phyloP scores from a whole-genome alignment of 768 basidiomycete species.

The Arthromyces matolae region DNA sequence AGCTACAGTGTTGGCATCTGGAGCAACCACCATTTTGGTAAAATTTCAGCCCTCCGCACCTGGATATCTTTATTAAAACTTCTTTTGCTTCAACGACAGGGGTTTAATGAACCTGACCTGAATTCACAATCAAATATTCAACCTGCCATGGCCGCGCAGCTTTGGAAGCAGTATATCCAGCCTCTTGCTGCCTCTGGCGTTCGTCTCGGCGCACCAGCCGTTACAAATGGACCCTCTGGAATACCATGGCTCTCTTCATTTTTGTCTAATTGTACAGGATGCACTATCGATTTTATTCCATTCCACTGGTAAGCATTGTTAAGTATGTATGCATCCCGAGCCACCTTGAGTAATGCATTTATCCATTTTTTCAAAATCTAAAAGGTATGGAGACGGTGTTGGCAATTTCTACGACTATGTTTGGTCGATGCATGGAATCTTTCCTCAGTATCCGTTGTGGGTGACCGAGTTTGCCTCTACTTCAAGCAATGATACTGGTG shows the following conservation, averaged over 20 bases:
- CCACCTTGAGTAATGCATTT: not conserved
- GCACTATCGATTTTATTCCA: slow-evolving; percentile 33
- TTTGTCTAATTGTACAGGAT: slow-evolving; percentile 31
- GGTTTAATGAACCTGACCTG: slow-evolving; percentile 36
- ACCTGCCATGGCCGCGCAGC: slow-evolving; percentile 25
- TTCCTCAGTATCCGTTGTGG: slow-evolving; percentile 32
- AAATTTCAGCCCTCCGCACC: not conserved
- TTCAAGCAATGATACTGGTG: slow-evolving; percentile 15
- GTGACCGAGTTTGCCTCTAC: slow-evolving; percentile 31
- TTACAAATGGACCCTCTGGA: slow-evolving; percentile 30
- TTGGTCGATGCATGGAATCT: slow-evolving; percentile 28
- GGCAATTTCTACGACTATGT: slow-evolving; percentile 33
- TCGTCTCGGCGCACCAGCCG: slow-evolving; percentile 33
- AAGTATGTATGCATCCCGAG: slow-evolving; percentile 1
- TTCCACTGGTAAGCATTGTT: slow-evolving; percentile 34
- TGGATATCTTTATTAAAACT: not conserved
- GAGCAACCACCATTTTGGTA: slow-evolving; percentile 39
- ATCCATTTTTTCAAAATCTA: not conserved
- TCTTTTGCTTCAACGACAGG: slow-evolving; percentile 15
- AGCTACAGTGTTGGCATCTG: slow-evolving; percentile 18
- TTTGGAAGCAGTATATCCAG: slow-evolving; percentile 36
- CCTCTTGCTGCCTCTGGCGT: slow-evolving; percentile 29
- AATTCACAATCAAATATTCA: slow-evolving; percentile 30
- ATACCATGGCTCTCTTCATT: slow-evolving; percentile 31
- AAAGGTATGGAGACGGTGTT: slow-evolving; percentile 30